Conservation (phyloP, 1,139 yeast species). For the Debaryomyces robertsiae region DNA sequence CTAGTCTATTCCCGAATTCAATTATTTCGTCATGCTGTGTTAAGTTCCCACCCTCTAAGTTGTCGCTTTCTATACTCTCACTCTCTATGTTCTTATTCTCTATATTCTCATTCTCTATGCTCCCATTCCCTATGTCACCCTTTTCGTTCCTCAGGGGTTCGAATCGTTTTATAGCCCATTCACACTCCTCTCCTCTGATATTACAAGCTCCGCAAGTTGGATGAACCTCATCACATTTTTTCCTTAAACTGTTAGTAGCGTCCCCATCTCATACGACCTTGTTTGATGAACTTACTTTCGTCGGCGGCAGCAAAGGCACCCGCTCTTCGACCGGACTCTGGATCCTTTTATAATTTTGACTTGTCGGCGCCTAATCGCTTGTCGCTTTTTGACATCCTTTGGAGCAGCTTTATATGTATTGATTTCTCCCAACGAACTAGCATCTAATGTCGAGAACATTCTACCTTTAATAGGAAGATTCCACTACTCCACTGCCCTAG, state of each 20-base stretch:
- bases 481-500: background rate
- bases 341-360: constrained; percentile 6
- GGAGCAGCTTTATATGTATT: constrained; percentile 1
- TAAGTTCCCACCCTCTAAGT: background rate
- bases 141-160: background rate
- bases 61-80: background rate
- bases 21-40: background rate
- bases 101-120: background rate
- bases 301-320: constrained; percentile 12
- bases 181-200: constrained; percentile 24
- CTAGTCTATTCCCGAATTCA: background rate
- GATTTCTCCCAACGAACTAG: constrained; percentile 10
- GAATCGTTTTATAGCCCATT: constrained; percentile 14
- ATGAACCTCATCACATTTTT: constrained; percentile 31
- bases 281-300: constrained; percentile 11
- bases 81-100: background rate
- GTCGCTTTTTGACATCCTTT: background rate
- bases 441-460: constrained; percentile 13
- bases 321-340: constrained; percentile 12
- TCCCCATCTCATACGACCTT: background rate
- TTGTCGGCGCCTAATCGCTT: background rate
- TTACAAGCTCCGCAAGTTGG: constrained; percentile 30
- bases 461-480: background rate
- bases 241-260: constrained; percentile 7
- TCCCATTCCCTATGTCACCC: background rate